Evolutionary conservation across 2,329 filamentous ascomycete species (phyloP), one percentile per base, ranked within the genome.

Genomic region (Fusarium dimerum): DNA sequence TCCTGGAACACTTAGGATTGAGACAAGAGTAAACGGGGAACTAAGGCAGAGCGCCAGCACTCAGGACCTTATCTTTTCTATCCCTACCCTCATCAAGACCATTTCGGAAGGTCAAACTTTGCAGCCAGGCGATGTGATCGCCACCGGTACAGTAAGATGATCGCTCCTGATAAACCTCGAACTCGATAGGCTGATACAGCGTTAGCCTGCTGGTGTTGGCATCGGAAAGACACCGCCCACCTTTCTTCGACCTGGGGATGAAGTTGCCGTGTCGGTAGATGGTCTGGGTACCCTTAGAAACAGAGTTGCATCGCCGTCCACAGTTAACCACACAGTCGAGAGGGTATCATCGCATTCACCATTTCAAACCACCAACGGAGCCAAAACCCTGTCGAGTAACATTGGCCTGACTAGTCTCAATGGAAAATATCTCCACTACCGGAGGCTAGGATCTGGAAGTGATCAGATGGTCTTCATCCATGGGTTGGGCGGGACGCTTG

Each of bases 381-480:
- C 52, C 5, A 61, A 55, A 32, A 55, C 61, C 5, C 42, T 55
- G 3, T 36, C 26, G 2, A 57, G 63, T 11, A 51, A 26, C 7
- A 16, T 52, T 3, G 69, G 71, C 0, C 60, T 79, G 2, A 73
- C 70, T 1, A 60, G 55, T 0, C 63, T 79, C 50, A 73, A 72
- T 53, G 64, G 66, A 34, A 81, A 78, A 56, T 57, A 61, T 0
- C 61, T 79, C 1, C 69, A 74, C 57, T 74, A 76, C 59, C 68
- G 70, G 45, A 60, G 54, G 30, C 34, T 64, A 30, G 71, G 69
- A 11, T 61, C 55, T 13, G 64, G 56, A 12, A 40, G 45, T 2
- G 48, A 64, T 3, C 41, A 62, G 0, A 64, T 80, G 7, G 65
- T 83, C 20, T 83, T 83, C 55, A 66, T 84, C n/a, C 81, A 84